phyloP scores from a whole-genome alignment of 139 green algal species.

The Helicosporidium sp. region DNA sequence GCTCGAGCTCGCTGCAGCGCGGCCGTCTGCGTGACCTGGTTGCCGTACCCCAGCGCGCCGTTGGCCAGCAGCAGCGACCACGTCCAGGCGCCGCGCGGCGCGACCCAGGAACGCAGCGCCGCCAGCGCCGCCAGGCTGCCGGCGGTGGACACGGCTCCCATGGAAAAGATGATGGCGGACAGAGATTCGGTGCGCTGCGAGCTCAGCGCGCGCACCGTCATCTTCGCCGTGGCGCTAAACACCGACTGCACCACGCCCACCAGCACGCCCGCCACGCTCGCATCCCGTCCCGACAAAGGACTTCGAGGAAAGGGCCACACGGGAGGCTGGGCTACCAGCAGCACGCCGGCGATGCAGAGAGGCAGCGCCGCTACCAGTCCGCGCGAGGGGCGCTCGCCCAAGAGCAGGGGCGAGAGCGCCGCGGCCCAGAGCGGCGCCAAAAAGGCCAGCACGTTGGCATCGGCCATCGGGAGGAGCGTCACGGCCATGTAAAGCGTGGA shows the following conservation, averaged over 20 bases:
- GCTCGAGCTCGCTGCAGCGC: slow-evolving; percentile 11
- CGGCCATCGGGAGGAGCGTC: slow-evolving; percentile 17
- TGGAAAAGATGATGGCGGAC: slow-evolving; percentile 1
- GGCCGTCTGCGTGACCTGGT: slow-evolving; percentile 5
- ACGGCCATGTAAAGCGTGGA: slow-evolving; percentile 13
- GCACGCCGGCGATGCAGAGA: slow-evolving; percentile 12
- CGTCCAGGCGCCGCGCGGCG: not conserved
- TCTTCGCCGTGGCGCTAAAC: slow-evolving; percentile 5
- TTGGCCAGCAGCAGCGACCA: not conserved
- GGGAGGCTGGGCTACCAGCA: slow-evolving; percentile 15
- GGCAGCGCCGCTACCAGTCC: slow-evolving; percentile 6
- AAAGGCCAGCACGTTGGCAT: slow-evolving; percentile 25
- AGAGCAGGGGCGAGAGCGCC: slow-evolving; percentile 1
- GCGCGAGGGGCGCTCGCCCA: not conserved
- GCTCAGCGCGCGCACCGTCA: slow-evolving; percentile 5
- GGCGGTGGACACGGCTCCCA: not conserved
- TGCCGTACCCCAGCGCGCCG: slow-evolving; percentile 1
- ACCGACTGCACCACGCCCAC: slow-evolving; percentile 9
- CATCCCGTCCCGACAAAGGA: not conserved
- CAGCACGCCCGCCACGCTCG: not conserved
- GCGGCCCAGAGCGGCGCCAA: slow-evolving; percentile 19
- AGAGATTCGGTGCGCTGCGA: not conserved
- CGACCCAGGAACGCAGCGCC: not conserved
- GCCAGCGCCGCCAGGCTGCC: not conserved
- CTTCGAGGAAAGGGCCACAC: too few species aligned